Conservation (phyloP, 148 eudicot genomes). For the Vaccinium macrocarpon region DNA sequence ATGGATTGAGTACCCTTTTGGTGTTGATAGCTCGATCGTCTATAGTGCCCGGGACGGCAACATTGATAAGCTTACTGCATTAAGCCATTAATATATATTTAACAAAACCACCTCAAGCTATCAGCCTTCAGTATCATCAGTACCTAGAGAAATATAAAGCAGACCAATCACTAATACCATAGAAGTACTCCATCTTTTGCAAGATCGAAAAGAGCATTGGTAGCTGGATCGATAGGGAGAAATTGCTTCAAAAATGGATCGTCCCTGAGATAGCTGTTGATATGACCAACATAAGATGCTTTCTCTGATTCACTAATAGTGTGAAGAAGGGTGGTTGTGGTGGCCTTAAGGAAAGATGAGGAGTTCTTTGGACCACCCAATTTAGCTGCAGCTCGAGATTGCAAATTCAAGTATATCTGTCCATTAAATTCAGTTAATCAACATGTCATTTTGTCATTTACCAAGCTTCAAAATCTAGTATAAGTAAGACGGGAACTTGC, state of each 20-base stretch:
- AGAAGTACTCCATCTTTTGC: constrained; percentile 87
- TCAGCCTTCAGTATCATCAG: background rate
- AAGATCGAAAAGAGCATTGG: constrained; percentile 71
- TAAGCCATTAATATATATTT: constrained; percentile 13
- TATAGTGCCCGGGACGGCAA: constrained; percentile 91
- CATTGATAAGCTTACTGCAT: constrained; percentile 86
- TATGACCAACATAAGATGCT: constrained; percentile 71
- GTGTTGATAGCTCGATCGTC: constrained; percentile 93
- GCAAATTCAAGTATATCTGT: constrained; percentile 64
- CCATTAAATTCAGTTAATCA: constrained; percentile 4
- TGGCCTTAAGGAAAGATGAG: constrained; percentile 75
- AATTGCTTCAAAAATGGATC: constrained; percentile 64
- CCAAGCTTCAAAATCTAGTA: background rate
- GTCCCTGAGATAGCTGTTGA: constrained; percentile 65
- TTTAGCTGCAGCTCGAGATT: constrained; percentile 55
- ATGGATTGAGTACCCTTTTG: constrained; percentile 60
- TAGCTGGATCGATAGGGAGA: constrained; percentile 72
- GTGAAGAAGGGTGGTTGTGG: constrained; percentile 86
- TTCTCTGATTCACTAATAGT: constrained; percentile 81
- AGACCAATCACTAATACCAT: constrained; percentile 41
- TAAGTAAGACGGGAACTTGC: background rate
- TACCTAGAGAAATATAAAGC: background rate
- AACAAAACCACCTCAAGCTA: background rate
- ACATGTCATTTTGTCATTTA: background rate
- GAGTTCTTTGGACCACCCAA: constrained; percentile 47